Base-by-base conservation (phyloP, 257 asterid genomes). In the Solanum medicagineum region DNA sequence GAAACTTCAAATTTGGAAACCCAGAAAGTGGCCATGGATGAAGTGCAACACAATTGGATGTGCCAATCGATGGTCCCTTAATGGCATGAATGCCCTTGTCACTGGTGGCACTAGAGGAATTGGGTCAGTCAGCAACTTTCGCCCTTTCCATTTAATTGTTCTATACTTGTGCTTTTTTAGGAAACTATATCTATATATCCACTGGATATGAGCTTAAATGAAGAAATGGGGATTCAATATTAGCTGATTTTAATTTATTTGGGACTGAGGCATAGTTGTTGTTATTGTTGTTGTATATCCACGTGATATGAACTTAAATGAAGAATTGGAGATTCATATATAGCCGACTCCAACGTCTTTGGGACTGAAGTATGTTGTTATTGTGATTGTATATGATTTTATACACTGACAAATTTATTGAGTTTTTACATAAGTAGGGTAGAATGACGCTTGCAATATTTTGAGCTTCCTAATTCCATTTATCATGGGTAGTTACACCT, bases 21-120 rank as follows among this genome's bases (percentile, higher is more conserved):
- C 45, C 44, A 9, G 14, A 42, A 71, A 71, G 2, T 71, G 44
- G 22, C 14, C 24, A 69, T 40, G 79, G 79, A 40, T 40, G 36
- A 71, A 12, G 10, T 73, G 4, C 44, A 70, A 57, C 42, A 59
- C 84, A 49, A 63, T 86, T 66, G 84, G 89, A 70, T 68, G 85
- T 10, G 19, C 10, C 19, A 71, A 73, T 62, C 82, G 91, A 51
- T 92, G 94, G 94, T 91, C 95, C 22, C 95, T 92, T 84, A 84
- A 86, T 44, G 93, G 93, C 85, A 89, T 84, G 90, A 90, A 91
- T 65, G 93, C 94, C 66, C 92, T 93, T 45, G 94, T 90, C 56
- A 90, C 94, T 68, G 94, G 93, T 45, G 94, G 94, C 85, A 93
- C 93, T 82, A 88, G 92, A 84, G 94, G 94, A 47, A 93, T 91